Evolutionary conservation across 371 early-diverging fungal genomes (phyloP), one percentile per base, ranked within the genome.

Genomic region (Actinomortierella ambigua): DNA sequence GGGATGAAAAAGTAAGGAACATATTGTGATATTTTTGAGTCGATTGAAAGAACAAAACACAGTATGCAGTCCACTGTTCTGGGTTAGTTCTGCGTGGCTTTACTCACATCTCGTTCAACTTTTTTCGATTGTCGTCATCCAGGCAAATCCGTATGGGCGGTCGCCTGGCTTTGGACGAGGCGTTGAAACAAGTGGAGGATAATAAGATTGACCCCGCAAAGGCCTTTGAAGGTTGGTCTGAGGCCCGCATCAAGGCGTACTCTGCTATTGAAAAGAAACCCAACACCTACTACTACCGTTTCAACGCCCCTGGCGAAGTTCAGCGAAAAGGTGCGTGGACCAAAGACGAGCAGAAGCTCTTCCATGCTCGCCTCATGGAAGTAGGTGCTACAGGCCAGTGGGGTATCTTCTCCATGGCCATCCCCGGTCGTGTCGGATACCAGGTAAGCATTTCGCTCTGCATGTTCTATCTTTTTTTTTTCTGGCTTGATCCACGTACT

Each of bases 401-500:
- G 96, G 96, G 97, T 28, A 87, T 96, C 49, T 96, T 96, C 75
- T 92, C 94, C 23, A 95, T 94, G 91, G 84, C 91, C 15, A 92
- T 96, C 39, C 95, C 97, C 9, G 97, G 97, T 14, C 88, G 97
- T 20, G 97, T 96, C 18, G 97, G 97, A 6, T 96, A 96, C 67
- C 97, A 91, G 81, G 92, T 89, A 80, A 49, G 26, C 49, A 0
- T 48, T 48, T 40, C 5, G 1, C 55, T 17, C 20, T 55, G 7
- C 2, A 46, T 34, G n/a, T 55, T 11, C 9, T 46, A 8, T 7
- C 6, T 15, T 20, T 42, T 24, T 9, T 15, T 39, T 55, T 9
- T 24, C 18, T 41, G n/a, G 8, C 17, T 43, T 8, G 28, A 24
- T 26, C 50, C n/a, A 27, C 20, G 28, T 17, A 17, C 44, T 39